A percentile compares a stretch with the other conserved stretches of the same genome.
These are phyloP conservation scores for Petunia secreta DNA, from an alignment of 257 asterid species.

Conservation along the genomic window DNA sequence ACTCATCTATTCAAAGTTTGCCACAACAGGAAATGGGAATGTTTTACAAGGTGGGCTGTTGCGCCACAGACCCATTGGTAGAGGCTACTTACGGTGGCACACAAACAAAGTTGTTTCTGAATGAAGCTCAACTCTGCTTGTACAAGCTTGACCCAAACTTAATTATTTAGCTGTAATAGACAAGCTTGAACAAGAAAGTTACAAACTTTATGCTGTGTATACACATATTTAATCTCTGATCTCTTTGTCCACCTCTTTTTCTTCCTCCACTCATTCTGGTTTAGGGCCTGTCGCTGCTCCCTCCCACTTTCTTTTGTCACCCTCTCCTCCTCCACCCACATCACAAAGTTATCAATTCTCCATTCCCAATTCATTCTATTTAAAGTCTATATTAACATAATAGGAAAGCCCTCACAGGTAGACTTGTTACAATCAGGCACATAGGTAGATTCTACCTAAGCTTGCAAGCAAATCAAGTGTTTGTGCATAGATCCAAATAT, in stretches of 20 bases:
- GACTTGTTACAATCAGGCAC: background rate
- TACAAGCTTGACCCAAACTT: background rate
- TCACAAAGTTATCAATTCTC: background rate
- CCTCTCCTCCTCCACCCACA: background rate
- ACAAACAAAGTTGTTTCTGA: too few species aligned
- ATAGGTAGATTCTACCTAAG: background rate
- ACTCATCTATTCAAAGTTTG: too few species aligned
- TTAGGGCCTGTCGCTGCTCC: background rate
- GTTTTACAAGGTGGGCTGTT: too few species aligned
- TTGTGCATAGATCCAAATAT: background rate
- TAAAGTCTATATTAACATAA: background rate
- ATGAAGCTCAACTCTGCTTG: too few species aligned
- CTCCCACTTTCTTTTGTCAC: background rate
- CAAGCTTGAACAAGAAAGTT: background rate
- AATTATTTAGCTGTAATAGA: background rate
- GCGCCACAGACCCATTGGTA: too few species aligned
- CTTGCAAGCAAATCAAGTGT: background rate
- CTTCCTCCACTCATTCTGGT: background rate
- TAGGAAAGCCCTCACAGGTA: background rate
- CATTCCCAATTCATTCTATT: background rate
- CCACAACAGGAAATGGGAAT: too few species aligned
- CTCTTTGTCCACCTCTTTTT: background rate
- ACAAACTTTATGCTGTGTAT: background rate
- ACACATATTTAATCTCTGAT: background rate
- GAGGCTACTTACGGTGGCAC: too few species aligned